Evolutionary conservation across 306 rosid genomes (phyloP).

Genomic region (Argentina anserina): DNA sequence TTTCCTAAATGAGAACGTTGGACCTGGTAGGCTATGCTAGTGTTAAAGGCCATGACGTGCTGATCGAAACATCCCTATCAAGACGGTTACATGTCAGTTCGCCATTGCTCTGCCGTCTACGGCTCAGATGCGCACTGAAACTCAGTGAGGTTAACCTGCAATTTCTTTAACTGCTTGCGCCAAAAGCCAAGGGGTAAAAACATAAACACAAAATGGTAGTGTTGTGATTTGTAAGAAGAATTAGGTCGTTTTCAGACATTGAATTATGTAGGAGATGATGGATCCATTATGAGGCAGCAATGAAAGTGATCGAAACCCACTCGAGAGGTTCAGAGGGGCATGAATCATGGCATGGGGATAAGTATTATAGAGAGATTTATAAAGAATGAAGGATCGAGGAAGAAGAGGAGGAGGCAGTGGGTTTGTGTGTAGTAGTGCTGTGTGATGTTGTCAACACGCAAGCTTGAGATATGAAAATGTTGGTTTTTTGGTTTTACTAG

Average conservation of each 20-base stretch:
- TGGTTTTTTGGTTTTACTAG: conserved; percentile 13
- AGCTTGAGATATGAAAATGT: conserved; percentile 22
- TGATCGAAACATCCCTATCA: conserved; percentile 4
- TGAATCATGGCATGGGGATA: conserved; percentile 14
- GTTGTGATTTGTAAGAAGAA: conserved; percentile 11
- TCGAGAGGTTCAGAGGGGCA: conserved; percentile 8
- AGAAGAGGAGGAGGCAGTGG: neutral
- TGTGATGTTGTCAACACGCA: conserved; percentile 33
- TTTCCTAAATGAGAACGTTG: neutral
- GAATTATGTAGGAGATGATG: neutral
- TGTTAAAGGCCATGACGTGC: neutral
- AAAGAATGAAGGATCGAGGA: neutral
- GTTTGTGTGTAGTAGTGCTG: conserved; percentile 26
- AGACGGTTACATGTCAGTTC: conserved; percentile 1
- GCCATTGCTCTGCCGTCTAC: conserved; percentile 22
- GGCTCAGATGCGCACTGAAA: conserved; percentile 11
- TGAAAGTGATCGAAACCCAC: conserved; percentile 29
- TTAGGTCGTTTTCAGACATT: neutral
- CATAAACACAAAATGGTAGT: neutral
- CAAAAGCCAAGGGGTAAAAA: neutral
- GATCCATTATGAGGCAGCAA: conserved; percentile 9
- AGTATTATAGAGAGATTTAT: neutral
- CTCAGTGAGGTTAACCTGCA: neutral
- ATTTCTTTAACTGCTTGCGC: neutral
- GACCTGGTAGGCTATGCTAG: neutral